These are phyloP conservation scores for Spatholobus suberectus DNA, from an alignment of 306 rosid species.

Conservation along the genomic window DNA sequence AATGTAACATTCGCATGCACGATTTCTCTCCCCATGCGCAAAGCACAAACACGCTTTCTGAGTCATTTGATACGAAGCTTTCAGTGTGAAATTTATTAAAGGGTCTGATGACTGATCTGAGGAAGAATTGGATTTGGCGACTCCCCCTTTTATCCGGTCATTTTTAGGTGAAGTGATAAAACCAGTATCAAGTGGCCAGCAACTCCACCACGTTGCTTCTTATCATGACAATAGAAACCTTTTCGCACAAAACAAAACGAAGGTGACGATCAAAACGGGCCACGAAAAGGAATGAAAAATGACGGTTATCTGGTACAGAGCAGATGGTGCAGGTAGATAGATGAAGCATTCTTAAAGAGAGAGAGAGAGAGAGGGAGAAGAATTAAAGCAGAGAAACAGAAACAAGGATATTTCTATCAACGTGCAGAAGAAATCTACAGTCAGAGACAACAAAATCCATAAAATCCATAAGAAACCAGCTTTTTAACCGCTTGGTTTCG, in stretches of 20 bases:
- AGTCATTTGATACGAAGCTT: neutral
- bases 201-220: neutral
- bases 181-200: neutral
- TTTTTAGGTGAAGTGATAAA: neutral
- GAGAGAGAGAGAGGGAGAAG: too few species aligned
- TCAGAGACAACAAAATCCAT: slow-evolving; percentile 44
- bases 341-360: neutral
- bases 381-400: too few species aligned
- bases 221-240: slow-evolving; percentile 27
- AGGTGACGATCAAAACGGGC: neutral
- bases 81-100: neutral
- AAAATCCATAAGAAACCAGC: slow-evolving; percentile 39
- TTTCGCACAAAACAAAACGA: slow-evolving; percentile 9
- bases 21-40: neutral
- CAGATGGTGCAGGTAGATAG: neutral
- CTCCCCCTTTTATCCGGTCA: slow-evolving; percentile 34
- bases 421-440: slow-evolving; percentile 45
- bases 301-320: slow-evolving; percentile 44
- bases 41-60: neutral
- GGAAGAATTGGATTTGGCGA: neutral
- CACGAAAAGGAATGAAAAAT: slow-evolving; percentile 33
- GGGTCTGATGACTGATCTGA: neutral
- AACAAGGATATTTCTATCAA: slow-evolving; percentile 21
- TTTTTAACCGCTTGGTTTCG: slow-evolving; percentile 28
- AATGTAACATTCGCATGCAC: too few species aligned